Evolutionary conservation across 805 yeast genomes (phyloP).

Genomic region (Maudiozyma bulderi): DNA sequence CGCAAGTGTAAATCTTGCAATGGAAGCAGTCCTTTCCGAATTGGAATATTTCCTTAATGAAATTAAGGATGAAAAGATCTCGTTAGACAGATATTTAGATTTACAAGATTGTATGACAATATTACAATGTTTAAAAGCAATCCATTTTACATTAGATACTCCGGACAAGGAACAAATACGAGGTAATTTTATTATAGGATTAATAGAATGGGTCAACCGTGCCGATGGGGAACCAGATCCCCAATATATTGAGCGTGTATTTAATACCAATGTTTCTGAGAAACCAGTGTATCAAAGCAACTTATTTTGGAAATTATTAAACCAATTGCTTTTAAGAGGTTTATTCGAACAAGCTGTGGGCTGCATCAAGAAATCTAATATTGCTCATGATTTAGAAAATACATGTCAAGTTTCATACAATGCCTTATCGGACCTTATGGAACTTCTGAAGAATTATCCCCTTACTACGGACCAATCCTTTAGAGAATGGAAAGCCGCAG

Average conservation of each 20-base stretch:
- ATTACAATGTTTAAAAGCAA: slow-evolving; percentile 48
- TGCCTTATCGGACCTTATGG: slow-evolving; percentile 27
- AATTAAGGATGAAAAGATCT: slow-evolving; percentile 24
- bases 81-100: slow-evolving; percentile 27
- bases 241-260: slow-evolving; percentile 35
- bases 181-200: slow-evolving; percentile 32
- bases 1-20: slow-evolving; percentile 29
- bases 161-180: slow-evolving; percentile 26
- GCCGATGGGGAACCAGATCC: slow-evolving; percentile 59
- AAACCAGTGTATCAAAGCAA: slow-evolving; percentile 31
- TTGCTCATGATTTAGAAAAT: slow-evolving; percentile 11
- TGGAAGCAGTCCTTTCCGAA: slow-evolving; percentile 28
- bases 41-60: slow-evolving; percentile 27
- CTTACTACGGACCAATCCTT: slow-evolving; percentile 24
- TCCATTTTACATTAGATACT: slow-evolving; percentile 30
- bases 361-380: slow-evolving; percentile 21
- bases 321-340: slow-evolving; percentile 53
- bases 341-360: slow-evolving; percentile 44
- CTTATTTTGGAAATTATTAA: slow-evolving; percentile 54
- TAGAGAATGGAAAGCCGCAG: slow-evolving; percentile 32
- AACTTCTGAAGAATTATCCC: slow-evolving; percentile 31
- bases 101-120: slow-evolving; percentile 41
- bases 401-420: slow-evolving; percentile 19
- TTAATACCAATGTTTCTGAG: slow-evolving; percentile 32
- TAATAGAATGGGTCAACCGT: slow-evolving; percentile 57